A percentile compares a stretch with the other conserved stretches of the same genome.
Evolutionary conservation across 2,329 filamentous ascomycete genomes (phyloP).

Genomic region (Colletotrichum sp.): DNA sequence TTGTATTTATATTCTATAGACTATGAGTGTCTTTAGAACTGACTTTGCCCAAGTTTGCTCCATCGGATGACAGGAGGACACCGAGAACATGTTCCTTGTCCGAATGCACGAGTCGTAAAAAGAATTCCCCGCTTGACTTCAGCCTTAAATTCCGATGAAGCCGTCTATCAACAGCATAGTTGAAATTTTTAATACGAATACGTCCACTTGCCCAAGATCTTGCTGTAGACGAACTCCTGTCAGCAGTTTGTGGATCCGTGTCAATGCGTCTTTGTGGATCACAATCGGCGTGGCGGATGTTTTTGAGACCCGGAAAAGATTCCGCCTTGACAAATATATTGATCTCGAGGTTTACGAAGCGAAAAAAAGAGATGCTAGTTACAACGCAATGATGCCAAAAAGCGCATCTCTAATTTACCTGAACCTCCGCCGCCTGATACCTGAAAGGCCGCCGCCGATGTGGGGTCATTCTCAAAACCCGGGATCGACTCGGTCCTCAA

Average conservation of each 20-base stretch:
- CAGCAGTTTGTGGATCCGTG: background rate
- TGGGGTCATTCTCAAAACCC: background rate
- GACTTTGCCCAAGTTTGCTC: background rate
- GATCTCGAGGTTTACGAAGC: background rate
- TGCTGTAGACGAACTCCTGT: background rate
- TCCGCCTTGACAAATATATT: background rate
- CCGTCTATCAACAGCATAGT: background rate
- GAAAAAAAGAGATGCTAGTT: fast-evolving
- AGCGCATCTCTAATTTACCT: background rate
- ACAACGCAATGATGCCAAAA: background rate
- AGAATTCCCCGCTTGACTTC: background rate
- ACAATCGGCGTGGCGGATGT: background rate
- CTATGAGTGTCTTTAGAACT: background rate
- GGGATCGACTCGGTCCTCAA: background rate
- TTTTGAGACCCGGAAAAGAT: background rate
- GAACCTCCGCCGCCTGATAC: background rate
- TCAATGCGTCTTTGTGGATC: background rate
- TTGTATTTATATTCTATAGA: background rate
- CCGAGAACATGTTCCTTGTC: background rate
- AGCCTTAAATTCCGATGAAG: background rate
- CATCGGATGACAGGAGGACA: background rate
- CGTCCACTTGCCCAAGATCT: background rate
- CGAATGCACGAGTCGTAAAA: background rate
- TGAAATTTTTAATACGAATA: background rate
- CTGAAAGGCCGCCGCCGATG: background rate